phyloP scores from a whole-genome alignment of 2,329 filamentous ascomycete species.

The Alternaria arbusti region DNA sequence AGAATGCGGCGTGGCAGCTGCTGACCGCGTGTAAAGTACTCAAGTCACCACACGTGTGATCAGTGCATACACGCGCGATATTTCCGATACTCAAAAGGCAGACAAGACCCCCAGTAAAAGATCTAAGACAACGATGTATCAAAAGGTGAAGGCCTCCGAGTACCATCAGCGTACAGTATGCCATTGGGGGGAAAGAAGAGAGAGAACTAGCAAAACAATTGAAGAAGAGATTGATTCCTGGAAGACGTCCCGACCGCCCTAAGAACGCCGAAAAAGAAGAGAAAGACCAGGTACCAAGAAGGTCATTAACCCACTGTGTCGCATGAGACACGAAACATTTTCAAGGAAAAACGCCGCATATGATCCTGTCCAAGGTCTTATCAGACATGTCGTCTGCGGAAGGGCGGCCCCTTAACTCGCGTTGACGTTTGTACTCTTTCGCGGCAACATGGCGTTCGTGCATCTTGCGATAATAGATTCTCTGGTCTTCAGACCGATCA shows the following conservation, averaged over 20 bases:
- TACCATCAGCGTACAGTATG: not conserved
- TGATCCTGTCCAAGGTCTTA: not conserved
- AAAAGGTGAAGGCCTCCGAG: not conserved
- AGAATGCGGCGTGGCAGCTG: not conserved
- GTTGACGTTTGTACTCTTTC: not conserved
- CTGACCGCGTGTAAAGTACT: not conserved
- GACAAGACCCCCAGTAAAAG: slow-evolving; percentile 6
- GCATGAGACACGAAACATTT: not conserved
- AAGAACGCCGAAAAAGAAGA: slow-evolving; percentile 8
- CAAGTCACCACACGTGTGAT: not conserved
- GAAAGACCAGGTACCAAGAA: not conserved
- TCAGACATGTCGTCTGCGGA: not conserved
- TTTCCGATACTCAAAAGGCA: not conserved
- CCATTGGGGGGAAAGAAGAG: not conserved
- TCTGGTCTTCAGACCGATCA: not conserved
- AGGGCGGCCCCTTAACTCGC: not conserved
- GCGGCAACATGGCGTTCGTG: not conserved
- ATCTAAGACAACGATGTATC: not conserved
- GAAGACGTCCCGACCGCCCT: not conserved
- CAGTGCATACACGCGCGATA: not conserved
- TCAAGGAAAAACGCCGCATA: not conserved
- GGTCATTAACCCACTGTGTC: not conserved
- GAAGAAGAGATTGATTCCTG: slow-evolving; percentile 18
- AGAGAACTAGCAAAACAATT: slow-evolving; percentile 11
- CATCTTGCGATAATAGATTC: not conserved